phyloP scores from a whole-genome alignment of 176 grass and related monocot species.

The Miscanthus lutarioriparius region DNA sequence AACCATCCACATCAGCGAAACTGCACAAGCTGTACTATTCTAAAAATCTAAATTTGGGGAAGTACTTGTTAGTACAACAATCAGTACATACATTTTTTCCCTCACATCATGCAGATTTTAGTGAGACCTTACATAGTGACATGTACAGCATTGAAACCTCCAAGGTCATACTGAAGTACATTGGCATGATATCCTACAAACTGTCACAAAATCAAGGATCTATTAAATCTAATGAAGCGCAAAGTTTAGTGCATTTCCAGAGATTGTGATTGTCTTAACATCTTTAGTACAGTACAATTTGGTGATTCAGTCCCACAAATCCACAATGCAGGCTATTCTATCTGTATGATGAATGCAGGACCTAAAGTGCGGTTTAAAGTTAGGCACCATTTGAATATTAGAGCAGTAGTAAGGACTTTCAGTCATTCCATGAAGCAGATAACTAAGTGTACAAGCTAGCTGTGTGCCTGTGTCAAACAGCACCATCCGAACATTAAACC shows the following conservation, averaged over 20 bases:
- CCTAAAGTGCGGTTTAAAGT: not conserved
- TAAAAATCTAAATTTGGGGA: not conserved
- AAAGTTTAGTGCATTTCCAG: not conserved
- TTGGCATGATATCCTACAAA: not conserved
- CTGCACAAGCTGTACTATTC: not conserved
- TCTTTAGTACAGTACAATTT: not conserved
- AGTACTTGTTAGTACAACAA: not conserved
- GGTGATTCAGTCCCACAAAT: not conserved
- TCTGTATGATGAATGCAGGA: slow-evolving; percentile 15
- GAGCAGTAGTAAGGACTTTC: not conserved
- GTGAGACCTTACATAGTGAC: not conserved
- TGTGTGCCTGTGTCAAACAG: slow-evolving; percentile 21
- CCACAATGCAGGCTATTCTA: not conserved
- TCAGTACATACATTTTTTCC: not conserved
- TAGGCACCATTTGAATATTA: not conserved
- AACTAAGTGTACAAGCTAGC: not conserved
- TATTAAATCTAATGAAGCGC: not conserved
- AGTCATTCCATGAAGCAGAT: not conserved
- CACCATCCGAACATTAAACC: slow-evolving; percentile 1
- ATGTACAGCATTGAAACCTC: slow-evolving; percentile 13
- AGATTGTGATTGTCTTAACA: not conserved
- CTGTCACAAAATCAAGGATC: not conserved
- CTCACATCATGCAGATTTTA: not conserved
- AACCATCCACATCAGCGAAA: slow-evolving; percentile 27
- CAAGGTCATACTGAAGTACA: not conserved